These are phyloP conservation scores for Cordyceps farinosa DNA, from an alignment of 2,329 filamentous ascomycete genomes.

Conservation along the genomic window DNA sequence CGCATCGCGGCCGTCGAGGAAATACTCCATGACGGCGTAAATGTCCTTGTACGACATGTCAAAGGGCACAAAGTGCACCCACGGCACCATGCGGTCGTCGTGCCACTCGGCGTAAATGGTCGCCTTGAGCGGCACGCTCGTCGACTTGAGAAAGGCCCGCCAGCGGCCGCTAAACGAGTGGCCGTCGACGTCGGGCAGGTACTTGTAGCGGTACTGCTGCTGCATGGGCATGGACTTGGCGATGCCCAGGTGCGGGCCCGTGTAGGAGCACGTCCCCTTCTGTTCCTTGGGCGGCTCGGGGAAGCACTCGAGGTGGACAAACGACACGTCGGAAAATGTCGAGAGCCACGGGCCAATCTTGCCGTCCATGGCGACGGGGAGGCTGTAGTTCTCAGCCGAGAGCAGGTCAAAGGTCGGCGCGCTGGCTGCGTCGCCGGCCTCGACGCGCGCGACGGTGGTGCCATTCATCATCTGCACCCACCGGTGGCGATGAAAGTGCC, in stretches of 20 bases:
- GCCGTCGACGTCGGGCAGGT: slow-evolving; percentile 34
- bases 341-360: slow-evolving; percentile 28
- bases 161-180: slow-evolving; percentile 42
- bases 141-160: slow-evolving; percentile 1
- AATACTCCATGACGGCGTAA: slow-evolving; percentile 51
- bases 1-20: slow-evolving; percentile 44
- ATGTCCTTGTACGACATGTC: slow-evolving; percentile 57
- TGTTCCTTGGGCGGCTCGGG: not conserved
- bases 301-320: slow-evolving; percentile 27
- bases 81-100: slow-evolving; percentile 55
- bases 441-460: slow-evolving; percentile 42
- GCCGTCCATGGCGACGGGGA: not conserved
- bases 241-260: not conserved
- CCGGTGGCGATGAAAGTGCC: slow-evolving; percentile 56
- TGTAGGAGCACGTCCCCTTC: not conserved
- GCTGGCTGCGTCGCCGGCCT: not conserved
- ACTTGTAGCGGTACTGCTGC: slow-evolving; percentile 46
- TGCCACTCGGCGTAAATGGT: slow-evolving; percentile 27
- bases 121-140: not conserved
- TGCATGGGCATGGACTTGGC: slow-evolving; percentile 28
- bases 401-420: not conserved
- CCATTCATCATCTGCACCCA: slow-evolving; percentile 54
- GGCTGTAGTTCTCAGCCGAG: not conserved
- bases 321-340: slow-evolving; percentile 26
- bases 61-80: slow-evolving; percentile 61